Conservation (phyloP, 352 stramenopile species). For the Globisporangium rhizosaccharum region DNA sequence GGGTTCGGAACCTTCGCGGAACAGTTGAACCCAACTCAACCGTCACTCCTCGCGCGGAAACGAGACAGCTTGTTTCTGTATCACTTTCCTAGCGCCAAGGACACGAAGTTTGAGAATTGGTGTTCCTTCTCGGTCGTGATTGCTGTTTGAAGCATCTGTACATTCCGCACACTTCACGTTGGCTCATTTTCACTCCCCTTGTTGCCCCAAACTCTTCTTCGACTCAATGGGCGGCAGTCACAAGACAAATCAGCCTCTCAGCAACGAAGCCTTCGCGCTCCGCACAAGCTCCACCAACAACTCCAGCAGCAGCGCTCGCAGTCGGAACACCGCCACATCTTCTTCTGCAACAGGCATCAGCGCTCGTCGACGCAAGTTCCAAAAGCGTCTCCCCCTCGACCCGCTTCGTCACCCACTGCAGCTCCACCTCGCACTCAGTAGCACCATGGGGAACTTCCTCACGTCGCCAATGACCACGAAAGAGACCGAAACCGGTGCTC, state of each 20-base stretch:
- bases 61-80: too few relatives aligned
- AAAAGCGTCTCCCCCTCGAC: constrained; percentile 2
- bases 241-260: neutral
- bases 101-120: neutral
- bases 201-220: neutral
- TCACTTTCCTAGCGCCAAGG: neutral
- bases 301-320: neutral
- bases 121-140: neutral
- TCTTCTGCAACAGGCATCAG: neutral
- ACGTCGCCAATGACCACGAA: constrained; percentile 74
- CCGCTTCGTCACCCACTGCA: neutral
- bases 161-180: neutral
- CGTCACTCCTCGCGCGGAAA: too few relatives aligned
- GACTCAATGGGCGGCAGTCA: neutral
- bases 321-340: too few relatives aligned
- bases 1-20: neutral
- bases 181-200: neutral
- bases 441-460: constrained; percentile 78
- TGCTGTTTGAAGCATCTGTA: neutral
- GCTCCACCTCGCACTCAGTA: neutral
- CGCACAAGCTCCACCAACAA: constrained; percentile 16
- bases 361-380: constrained; percentile 6
- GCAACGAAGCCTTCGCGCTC: constrained; percentile 10
- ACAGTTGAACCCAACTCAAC: neutral
- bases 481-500: constrained; percentile 41